Percentiles rank a stretch among this genome's conserved stretches.
phyloP scores from a whole-genome alignment of 768 basidiomycete species.

The Mycena leptocephala region DNA sequence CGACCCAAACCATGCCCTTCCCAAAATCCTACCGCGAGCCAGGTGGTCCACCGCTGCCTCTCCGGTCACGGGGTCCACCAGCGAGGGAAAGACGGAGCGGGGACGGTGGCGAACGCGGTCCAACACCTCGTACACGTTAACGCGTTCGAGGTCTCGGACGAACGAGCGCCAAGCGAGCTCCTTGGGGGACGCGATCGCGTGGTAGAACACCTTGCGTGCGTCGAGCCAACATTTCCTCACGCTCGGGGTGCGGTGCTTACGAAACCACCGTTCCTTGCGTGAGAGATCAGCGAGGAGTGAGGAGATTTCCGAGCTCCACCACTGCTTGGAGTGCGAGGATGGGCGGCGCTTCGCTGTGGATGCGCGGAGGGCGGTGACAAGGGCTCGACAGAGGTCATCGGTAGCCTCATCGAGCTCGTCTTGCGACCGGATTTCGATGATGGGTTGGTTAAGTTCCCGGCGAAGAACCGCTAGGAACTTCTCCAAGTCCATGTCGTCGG shows the following conservation, averaged over 20 bases:
- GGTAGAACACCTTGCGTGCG: too few species aligned
- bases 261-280: background rate
- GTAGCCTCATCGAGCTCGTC: background rate
- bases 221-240: too few species aligned
- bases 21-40: background rate
- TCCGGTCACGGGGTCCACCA: too few species aligned
- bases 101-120: too few species aligned
- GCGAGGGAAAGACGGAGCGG: too few species aligned
- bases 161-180: too few species aligned
- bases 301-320: background rate
- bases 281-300: background rate
- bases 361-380: background rate
- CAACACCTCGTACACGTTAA: too few species aligned
- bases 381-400: background rate
- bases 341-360: background rate
- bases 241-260: background rate
- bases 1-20: background rate
- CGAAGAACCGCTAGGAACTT: background rate
- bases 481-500: background rate
- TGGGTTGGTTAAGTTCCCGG: background rate
- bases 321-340: background rate
- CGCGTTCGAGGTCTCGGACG: too few species aligned
- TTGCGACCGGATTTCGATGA: background rate
- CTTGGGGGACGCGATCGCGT: too few species aligned
- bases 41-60: too few species aligned